Percentiles rank a stretch among this genome's conserved stretches.
Conservation (phyloP, 371 early-diverging fungal genomes). For the Umbelopsis sp. region DNA sequence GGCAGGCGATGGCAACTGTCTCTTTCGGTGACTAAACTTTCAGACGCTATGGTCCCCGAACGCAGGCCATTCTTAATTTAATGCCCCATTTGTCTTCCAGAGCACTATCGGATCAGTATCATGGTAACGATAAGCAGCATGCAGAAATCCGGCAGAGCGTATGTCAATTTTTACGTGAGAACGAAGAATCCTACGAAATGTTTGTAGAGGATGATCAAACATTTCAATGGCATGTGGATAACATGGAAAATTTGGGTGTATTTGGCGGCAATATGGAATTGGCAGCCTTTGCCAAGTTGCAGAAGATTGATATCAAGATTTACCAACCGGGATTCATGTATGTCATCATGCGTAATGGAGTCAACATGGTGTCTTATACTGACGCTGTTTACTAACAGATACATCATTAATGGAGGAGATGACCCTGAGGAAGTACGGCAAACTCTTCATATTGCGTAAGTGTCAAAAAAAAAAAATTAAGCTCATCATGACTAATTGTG, state of each 20-base stretch:
- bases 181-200: constrained; percentile 67
- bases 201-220: constrained; percentile 75
- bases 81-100: constrained; percentile 31
- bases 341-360: not conserved
- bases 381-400: constrained; percentile 34
- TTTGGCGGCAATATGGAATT: constrained; percentile 88
- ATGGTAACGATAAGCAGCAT: constrained; percentile 66
- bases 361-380: not conserved
- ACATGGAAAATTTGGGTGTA: constrained; percentile 75
- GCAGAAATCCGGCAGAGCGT: constrained; percentile 57
- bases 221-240: constrained; percentile 65
- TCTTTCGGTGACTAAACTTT: constrained; percentile 59
- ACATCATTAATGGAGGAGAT: constrained; percentile 64
- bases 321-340: constrained; percentile 79
- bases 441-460: constrained; percentile 76
- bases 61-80: constrained; percentile 2
- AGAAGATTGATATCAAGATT: constrained; percentile 71
- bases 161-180: constrained; percentile 65
- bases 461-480: no score
- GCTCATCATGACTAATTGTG: no score
- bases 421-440: constrained; percentile 44
- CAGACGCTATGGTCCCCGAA: not conserved
- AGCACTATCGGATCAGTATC: constrained; percentile 75
- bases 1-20: constrained; percentile 86
- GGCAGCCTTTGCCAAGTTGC: constrained; percentile 77